Evolutionary conservation across 2,329 filamentous ascomycete species (phyloP), one percentile per base, ranked within the genome.

Genomic region (Xylaria sp.): DNA sequence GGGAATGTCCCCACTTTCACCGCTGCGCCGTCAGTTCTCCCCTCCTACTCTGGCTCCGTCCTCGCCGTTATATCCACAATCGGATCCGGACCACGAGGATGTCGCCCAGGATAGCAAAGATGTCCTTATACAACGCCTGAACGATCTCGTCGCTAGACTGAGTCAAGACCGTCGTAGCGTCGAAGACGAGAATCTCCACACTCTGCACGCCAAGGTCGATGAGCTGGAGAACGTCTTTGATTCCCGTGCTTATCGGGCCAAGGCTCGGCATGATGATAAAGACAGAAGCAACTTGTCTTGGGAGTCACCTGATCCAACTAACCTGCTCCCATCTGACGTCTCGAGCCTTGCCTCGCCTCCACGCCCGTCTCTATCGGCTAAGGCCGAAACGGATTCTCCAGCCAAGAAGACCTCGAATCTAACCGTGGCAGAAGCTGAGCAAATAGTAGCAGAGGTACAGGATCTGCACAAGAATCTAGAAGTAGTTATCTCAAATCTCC

Each of bases 391-490:
- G 23, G 23, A 25, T 25, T 25, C 23, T 25, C 23, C 1, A 25
- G 23, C 23, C 23, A 25, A 25, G 23, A 25, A 25, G 23, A 25
- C 23, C 23, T 48, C 65, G 9, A 67, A 46, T 48, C 70, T 74
- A 58, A 74, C 75, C 1, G 39, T 71, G 20, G 70, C 66, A 20
- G 66, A 74, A 72, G 81, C 82, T 28, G 71, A 73, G 63, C 75
- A 78, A 67, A 71, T 84, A 23, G 77, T 79, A 12, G 75, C 74
- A 46, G 81, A 81, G 66, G 82, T 82, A 20, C 79, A 85, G 54
- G 82, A 82, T 70, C 78, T 91, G 3, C 85, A 85, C 48, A 79
- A 81, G 20, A 84, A 87, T 69, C 78, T 91, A 44, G 81, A 84
- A 5, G 79, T 79, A 5, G 82, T 88, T 12, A 81, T 88, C 41